Evolutionary conservation across 1,284 basidiomycete species (phyloP).

Genomic region (Microbotryum silenes-acaulis): DNA sequence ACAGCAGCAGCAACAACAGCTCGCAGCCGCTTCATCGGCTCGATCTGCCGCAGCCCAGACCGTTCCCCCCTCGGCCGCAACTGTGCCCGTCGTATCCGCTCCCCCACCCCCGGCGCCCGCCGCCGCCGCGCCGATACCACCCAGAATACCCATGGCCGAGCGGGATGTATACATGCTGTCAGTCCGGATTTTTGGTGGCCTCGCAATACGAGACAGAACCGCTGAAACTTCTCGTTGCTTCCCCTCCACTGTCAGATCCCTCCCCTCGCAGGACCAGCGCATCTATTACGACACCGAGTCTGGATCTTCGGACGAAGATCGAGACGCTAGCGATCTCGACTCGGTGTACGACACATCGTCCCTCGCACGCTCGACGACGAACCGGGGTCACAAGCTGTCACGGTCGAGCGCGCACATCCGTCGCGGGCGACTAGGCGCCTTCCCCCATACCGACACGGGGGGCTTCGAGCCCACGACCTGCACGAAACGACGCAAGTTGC

Average conservation of each 20-base stretch:
- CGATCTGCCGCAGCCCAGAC: not conserved
- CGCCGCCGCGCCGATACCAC: not conserved
- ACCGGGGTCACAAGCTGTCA: conserved; percentile 35
- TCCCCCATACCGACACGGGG: conserved; percentile 24
- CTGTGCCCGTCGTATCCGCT: not conserved
- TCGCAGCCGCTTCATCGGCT: not conserved
- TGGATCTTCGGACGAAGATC: not conserved
- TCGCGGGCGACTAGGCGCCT: conserved; percentile 31
- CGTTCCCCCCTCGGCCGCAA: not conserved
- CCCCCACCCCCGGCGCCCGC: not conserved
- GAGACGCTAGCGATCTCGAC: not conserved
- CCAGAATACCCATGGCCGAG: conserved; percentile 9
- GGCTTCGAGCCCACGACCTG: conserved; percentile 6
- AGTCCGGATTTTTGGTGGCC: not conserved
- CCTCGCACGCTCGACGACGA: conserved; percentile 15
- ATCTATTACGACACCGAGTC: conserved; percentile 26
- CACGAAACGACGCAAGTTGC: conserved; percentile 24
- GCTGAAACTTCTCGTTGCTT: not conserved
- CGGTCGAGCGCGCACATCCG: conserved; percentile 20
- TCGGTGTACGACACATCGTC: not conserved
- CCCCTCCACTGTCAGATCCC: conserved; percentile 5
- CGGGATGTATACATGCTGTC: conserved; percentile 14
- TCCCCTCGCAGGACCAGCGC: conserved; percentile 21
- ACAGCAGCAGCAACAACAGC: conserved; percentile 2
- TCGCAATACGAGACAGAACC: not conserved